A percentile compares a stretch with the other conserved stretches of the same genome.
These are phyloP conservation scores for Fallopia convolvulus DNA, from an alignment of 148 eudicot genomes.

Conservation along the genomic window DNA sequence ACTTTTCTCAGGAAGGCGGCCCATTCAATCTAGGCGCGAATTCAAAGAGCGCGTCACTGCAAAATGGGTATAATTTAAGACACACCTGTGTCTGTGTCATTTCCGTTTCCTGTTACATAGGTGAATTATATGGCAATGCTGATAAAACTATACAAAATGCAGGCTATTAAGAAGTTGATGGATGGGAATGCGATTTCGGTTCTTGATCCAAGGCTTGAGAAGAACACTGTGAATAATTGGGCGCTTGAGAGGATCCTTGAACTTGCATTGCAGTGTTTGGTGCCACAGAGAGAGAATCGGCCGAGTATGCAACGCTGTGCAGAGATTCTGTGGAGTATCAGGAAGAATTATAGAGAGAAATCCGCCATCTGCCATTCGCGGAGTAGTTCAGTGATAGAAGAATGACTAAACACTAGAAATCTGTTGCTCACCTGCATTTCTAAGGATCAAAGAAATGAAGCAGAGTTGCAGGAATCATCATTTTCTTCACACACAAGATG, in stretches of 20 bases:
- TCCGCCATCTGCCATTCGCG: slow-evolving; percentile 19
- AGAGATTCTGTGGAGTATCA: slow-evolving; percentile 71
- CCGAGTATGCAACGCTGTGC: slow-evolving; percentile 79
- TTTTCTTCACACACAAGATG: not conserved
- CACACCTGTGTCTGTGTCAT: too few species aligned
- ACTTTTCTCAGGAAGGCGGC: slow-evolving; percentile 51
- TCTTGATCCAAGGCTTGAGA: slow-evolving; percentile 68
- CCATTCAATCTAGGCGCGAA: slow-evolving; percentile 45
- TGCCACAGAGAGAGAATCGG: slow-evolving; percentile 46
- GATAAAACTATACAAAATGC: slow-evolving; percentile 12
- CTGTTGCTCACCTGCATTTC: not conserved
- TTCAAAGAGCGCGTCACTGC: slow-evolving; percentile 22
- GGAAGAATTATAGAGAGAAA: slow-evolving; percentile 58
- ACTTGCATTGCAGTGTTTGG: slow-evolving; percentile 60
- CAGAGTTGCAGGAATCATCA: not conserved
- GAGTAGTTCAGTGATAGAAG: slow-evolving; percentile 22
- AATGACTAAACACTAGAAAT: not conserved
- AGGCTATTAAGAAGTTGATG: slow-evolving; percentile 67
- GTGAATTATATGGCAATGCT: not conserved
- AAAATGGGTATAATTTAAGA: not conserved
- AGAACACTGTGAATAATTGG: slow-evolving; percentile 32
- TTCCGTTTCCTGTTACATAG: too few species aligned
- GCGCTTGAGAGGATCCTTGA: slow-evolving; percentile 60
- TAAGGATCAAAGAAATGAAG: not conserved
- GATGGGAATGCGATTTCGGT: slow-evolving; percentile 56